These are phyloP conservation scores for Plasmodium malariae DNA, from an alignment of 169 alveolate genomes.

Conservation along the genomic window DNA sequence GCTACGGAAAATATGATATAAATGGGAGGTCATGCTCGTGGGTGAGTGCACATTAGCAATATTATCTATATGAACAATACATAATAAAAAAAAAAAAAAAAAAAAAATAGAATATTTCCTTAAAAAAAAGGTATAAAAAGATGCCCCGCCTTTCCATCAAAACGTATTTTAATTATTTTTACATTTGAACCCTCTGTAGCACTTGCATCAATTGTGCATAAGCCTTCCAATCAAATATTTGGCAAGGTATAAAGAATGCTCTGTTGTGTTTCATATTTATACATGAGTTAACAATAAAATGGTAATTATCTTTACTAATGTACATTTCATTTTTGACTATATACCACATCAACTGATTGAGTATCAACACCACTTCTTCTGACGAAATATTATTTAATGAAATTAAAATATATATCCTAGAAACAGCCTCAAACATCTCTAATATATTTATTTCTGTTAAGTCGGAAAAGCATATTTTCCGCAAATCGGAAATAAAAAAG, in stretches of 20 bases:
- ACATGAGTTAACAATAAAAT: not conserved
- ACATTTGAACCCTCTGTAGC: no score
- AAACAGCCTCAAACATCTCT: not conserved
- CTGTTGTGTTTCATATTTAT: not conserved
- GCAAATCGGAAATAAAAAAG: not conserved
- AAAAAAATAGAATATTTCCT: no score
- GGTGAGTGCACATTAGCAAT: no score
- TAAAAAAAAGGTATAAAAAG: no score
- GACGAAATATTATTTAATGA: not conserved
- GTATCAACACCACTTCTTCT: not conserved
- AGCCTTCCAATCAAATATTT: not conserved
- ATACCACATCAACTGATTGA: not conserved
- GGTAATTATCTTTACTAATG: constrained; percentile 9
- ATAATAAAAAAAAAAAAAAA: no score
- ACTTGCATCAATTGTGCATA: not conserved
- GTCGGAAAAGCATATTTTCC: not conserved
- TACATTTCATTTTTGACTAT: not conserved
- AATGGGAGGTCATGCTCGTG: no score
- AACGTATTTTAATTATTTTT: no score
- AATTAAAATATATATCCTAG: not conserved
- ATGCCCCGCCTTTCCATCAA: no score
- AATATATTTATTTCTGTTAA: not conserved
- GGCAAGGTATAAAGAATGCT: not conserved
- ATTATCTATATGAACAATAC: no score
- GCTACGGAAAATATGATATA: no score